A percentile compares a stretch with the other conserved stretches of the same genome.
These are phyloP conservation scores for Eucalyptus paniculata DNA, from an alignment of 345 rosid species.

Conservation along the genomic window DNA sequence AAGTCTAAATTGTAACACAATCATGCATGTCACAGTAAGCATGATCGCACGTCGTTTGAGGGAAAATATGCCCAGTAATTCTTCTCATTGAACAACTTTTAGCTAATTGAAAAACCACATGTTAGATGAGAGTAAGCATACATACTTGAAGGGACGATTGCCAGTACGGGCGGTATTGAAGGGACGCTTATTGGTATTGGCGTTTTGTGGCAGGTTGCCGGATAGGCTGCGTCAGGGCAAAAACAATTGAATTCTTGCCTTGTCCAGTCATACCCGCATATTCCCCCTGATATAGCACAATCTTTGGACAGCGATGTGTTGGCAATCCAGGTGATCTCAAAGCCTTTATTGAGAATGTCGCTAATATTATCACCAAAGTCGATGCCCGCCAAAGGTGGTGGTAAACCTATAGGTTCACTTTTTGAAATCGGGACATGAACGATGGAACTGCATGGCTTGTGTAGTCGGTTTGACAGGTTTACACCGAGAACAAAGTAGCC, in stretches of 20 bases:
- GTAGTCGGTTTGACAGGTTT: no score
- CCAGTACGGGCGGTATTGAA: no score
- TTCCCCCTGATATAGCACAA: fast-evolving
- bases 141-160: no score
- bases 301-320: fast-evolving
- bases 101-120: no score
- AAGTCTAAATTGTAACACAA: not conserved
- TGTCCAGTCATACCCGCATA: no score
- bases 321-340: not conserved
- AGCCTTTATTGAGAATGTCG: not conserved
- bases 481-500: no score
- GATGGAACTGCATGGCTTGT: not conserved
- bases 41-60: no score
- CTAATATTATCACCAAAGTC: fast-evolving
- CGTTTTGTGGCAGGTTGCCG: fast-evolving
- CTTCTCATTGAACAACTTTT: no score
- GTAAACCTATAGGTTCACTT: fast-evolving
- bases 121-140: no score
- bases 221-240: fast-evolving
- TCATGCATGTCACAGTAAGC: fast-evolving
- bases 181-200: fast-evolving
- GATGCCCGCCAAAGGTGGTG: fast-evolving
- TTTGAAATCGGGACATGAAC: not conserved
- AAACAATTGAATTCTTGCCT: no score
- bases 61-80: no score